Base-by-base conservation (phyloP, 148 eudicot genomes). In the Limonium bicolor region DNA sequence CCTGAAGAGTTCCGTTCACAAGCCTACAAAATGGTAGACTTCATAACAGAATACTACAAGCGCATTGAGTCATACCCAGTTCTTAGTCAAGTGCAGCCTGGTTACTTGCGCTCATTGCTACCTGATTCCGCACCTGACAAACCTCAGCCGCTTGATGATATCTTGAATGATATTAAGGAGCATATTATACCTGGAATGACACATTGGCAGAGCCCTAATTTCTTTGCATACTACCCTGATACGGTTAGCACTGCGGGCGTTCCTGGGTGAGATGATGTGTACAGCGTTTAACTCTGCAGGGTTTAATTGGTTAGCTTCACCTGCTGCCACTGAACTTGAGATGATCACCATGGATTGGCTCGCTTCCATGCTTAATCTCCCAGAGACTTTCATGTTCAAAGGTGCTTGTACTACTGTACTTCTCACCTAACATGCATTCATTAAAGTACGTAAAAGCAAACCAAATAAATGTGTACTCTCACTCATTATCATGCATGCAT, bases 311-410 rank as follows among this genome's bases (percentile, higher is more conserved):
- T 46, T 75, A 0, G 70, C 71, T 5, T 71, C 77, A 0, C 82
- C 82, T 0, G 77, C 74, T 0, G 67, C 77, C 1, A 67, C 74
- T 12, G 80, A 68, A 67, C 60, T 71, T 1, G 74, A 71, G 62
- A 71, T 67, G 68, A 59, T 75, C 25, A 74, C 65, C 50, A 61
- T 71, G 67, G 78, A 76, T 24, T 76, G 78, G 78, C 68, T 71
- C 1, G 82, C 67, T 27, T 51, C 56, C 47, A 67, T 76, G 74
- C 71, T 76, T 17, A 56, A 39, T 16, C 73, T 74, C 11, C 76
- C 80, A 22, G 50, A 64, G 34, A 46, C 76, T 7, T 70, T 74
- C 53, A 65, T 74, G 72, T 74, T 74, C 27, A 65, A 75, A 25
- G 80, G 80, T 32, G 38, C 12, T n/a, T n/a, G n/a, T n/a, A n/a